phyloP scores from a whole-genome alignment of 2,329 filamentous ascomycete genomes.

The Fusarium lateritium region DNA sequence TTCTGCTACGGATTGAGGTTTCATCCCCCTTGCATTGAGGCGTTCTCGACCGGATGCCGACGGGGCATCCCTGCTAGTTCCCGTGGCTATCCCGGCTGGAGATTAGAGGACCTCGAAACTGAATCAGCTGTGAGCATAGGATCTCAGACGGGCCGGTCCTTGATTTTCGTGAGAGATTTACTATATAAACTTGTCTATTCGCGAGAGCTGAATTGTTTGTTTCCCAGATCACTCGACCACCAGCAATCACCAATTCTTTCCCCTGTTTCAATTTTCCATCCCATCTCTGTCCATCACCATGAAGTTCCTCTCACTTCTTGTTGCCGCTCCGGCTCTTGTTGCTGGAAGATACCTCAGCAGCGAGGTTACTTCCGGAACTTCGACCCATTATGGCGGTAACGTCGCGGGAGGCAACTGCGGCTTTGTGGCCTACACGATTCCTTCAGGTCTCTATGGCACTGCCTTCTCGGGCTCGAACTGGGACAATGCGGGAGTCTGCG shows the following conservation, averaged over 20 bases:
- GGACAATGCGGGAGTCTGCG: constrained; percentile 70
- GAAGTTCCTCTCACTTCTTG: constrained; percentile 42
- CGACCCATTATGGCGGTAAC: constrained; percentile 70
- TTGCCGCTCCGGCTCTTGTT: constrained; percentile 43
- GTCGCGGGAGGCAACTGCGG: constrained; percentile 73
- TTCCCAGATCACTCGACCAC: background rate
- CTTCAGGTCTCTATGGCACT: constrained; percentile 71
- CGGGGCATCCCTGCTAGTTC: constrained; percentile 31
- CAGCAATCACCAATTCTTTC: background rate
- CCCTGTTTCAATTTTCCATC: background rate
- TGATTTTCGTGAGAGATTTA: background rate
- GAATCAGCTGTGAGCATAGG: background rate
- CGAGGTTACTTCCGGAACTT: constrained; percentile 37
- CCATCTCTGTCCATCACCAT: constrained; percentile 21
- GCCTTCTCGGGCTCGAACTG: constrained; percentile 73
- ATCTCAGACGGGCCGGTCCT: background rate
- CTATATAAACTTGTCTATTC: constrained; percentile 13
- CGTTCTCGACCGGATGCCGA: constrained; percentile 3
- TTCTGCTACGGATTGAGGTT: constrained; percentile 4
- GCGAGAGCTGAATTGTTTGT: background rate
- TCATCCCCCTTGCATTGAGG: constrained; percentile 10
- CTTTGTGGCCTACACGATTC: constrained; percentile 74
- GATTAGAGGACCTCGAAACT: constrained; percentile 21
- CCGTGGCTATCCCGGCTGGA: constrained; percentile 14
- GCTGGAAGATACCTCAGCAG: constrained; percentile 31